Conservation (phyloP, 768 basidiomycete species). For the Amanita subjunquillea region DNA sequence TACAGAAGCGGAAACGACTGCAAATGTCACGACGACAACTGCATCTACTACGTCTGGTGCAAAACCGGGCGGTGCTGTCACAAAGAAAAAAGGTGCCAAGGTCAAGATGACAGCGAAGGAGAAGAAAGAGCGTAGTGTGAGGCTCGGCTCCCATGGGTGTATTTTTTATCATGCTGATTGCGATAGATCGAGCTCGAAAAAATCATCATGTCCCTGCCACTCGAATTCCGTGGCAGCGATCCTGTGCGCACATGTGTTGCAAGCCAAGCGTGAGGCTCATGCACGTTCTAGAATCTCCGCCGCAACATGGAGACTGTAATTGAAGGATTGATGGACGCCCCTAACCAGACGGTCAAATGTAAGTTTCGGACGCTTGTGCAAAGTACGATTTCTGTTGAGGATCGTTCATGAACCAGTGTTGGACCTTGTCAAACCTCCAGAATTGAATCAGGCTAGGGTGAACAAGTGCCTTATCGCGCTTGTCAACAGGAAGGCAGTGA, state of each 20-base stretch:
- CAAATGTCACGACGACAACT: conserved; percentile 17
- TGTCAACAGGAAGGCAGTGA: conserved; percentile 77
- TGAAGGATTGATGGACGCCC: conserved; percentile 59
- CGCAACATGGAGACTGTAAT: conserved; percentile 76
- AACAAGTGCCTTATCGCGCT: conserved; percentile 92
- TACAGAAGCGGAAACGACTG: conserved; percentile 28
- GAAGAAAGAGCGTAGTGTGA: conserved; percentile 72
- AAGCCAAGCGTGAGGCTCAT: not conserved
- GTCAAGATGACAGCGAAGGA: conserved; percentile 67
- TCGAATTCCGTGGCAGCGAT: conserved; percentile 87
- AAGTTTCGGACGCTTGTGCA: conserved; percentile 11
- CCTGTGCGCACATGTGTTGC: conserved; percentile 39
- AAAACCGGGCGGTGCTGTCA: conserved; percentile 25
- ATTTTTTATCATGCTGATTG: not conserved
- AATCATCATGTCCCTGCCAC: conserved; percentile 64
- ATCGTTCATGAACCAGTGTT: conserved; percentile 37
- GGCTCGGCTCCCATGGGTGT: conserved; percentile 10
- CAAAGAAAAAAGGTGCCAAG: conserved; percentile 53
- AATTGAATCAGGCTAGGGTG: conserved; percentile 81
- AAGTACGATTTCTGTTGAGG: not conserved
- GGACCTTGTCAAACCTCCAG: conserved; percentile 69
- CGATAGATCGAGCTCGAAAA: conserved; percentile 53
- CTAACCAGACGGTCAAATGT: conserved; percentile 55
- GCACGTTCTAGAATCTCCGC: conserved; percentile 45
- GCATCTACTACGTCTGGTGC: conserved; percentile 23